Evolutionary conservation across 352 stramenopile species (phyloP).

Genomic region (Pythium myriotylum): DNA sequence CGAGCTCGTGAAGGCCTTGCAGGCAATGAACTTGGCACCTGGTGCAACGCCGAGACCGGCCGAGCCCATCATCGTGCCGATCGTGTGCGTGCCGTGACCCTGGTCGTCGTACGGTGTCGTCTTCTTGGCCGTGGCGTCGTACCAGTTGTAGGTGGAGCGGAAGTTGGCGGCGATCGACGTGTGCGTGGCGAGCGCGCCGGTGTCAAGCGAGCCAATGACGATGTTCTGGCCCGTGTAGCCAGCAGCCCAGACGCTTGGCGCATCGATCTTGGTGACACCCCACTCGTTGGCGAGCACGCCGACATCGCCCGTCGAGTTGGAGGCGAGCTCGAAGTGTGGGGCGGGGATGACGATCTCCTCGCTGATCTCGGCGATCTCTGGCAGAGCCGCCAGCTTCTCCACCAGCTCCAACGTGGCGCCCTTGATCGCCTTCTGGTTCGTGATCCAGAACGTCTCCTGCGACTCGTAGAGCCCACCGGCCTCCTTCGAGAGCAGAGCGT

Average conservation of each 20-base stretch:
- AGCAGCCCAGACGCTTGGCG: conserved; percentile 30
- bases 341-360: conserved; percentile 15
- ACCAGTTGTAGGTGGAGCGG: conserved; percentile 33
- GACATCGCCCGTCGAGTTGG: conserved; percentile 1
- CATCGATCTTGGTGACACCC: conserved; percentile 33
- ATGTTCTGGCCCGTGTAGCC: conserved; percentile 30
- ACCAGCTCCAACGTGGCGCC: conserved; percentile 28
- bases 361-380: conserved; percentile 21
- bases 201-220: conserved; percentile 39
- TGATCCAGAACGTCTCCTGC: conserved; percentile 32
- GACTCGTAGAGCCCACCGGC: conserved; percentile 14
- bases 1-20: neutral
- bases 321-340: neutral
- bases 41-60: conserved; percentile 39
- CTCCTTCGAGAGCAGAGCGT: conserved; percentile 19
- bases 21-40: conserved; percentile 9
- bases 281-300: conserved; percentile 22
- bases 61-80: conserved; percentile 33
- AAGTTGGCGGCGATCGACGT: conserved; percentile 29
- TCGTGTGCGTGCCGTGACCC: conserved; percentile 31
- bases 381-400: conserved; percentile 22
- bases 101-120: conserved; percentile 26
- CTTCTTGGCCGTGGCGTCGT: conserved; percentile 26
- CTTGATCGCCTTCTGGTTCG: conserved; percentile 33
- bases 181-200: conserved; percentile 33